Evolutionary conservation across 257 asterid genomes (phyloP), one percentile per base, ranked within the genome.

Genomic region (Avicennia marina): DNA sequence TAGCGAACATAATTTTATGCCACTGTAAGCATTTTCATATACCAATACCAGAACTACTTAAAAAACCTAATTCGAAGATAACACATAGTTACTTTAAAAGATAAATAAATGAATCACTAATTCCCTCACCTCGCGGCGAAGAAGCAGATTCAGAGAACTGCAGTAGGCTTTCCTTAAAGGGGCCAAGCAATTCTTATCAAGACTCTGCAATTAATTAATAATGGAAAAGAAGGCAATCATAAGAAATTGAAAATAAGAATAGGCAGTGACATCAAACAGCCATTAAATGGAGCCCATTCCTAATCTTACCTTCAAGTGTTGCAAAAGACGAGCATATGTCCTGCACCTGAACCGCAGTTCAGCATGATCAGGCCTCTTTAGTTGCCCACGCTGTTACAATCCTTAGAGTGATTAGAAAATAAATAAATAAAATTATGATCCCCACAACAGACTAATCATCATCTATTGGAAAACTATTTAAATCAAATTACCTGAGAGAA

Each of bases 281-380:
- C 31, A 59, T 41, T 43, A 21, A 29, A 15, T 25, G 22, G 31
- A 44, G 4, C 34, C 34, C 8, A 11, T 5, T 61, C 42, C 32
- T 65, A 58, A 66, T 51, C 75, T 65, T 57, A 93, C 99, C 90
- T 86, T 86, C 71, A 93, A 75, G 71, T 93, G 99, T 70, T 93
- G 99, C 79, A 93, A 56, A 68, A 93, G 94, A 67, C 99, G 96
- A 72, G 96, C 97, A 82, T 93, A 93, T 71, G 90, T 93, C 82
- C 96, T 78, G 74, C 99, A 84, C 75, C 89, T 93, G 67, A 75
- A 93, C 53, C 99, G 86, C 58, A 93, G 76, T 66, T 93, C 99
- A 60, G 97, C 95, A 60, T 93, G 99, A 68, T 89, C 99, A 16
- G 96, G 99, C 80, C 86, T 82, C 87, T 93, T 93, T 70, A 93